Base-by-base conservation (phyloP, 768 basidiomycete species). In the Suillus subaureus region DNA sequence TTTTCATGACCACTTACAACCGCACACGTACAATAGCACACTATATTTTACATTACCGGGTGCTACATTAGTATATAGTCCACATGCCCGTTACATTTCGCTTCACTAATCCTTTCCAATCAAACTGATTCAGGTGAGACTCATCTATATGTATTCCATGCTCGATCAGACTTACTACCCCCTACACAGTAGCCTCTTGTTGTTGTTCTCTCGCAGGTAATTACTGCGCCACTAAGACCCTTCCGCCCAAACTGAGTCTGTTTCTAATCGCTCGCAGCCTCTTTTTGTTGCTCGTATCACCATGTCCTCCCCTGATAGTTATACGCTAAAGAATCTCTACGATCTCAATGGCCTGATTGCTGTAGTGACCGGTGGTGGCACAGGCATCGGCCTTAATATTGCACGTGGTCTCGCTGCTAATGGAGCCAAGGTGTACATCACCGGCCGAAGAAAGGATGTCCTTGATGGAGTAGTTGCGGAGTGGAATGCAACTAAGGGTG, bases 391-490 rank as follows among this genome's bases (percentile, higher is more conserved):
- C 39, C 74, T 88, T 65, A 87, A 89, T 85, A 92, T 92, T 64
- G 80, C 91, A 11, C 81, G 83, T 62, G 92, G 90, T 6, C 82
- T 94, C 15, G 92, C 92, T 18, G 83, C 88, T 35, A 90, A 88
- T 70, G 91, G 92, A 1, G 91, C 92, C 16, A 90, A 87, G 69
- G 92, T 93, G 18, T 94, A 94, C 71, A 91, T 94, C 70, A 89
- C 87, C 3, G 89, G 90, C 21, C 81, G 92, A 45, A 84, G 93
- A 55, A 75, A 82, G 56, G 85, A 89, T 6, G 86, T 91, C 3
- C 81, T 94, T 26, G 81, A 90, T 70, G 84, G 80, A 67, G 80
- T 84, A 18, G 79, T 82, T n/a, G 77, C 80, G 54, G 78, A 78
- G 12, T 87, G 85, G 83, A 79, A 81, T 61, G 72, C 70, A 65